Conservation (phyloP, 148 eudicot species). For the Rhododendron vialii region DNA sequence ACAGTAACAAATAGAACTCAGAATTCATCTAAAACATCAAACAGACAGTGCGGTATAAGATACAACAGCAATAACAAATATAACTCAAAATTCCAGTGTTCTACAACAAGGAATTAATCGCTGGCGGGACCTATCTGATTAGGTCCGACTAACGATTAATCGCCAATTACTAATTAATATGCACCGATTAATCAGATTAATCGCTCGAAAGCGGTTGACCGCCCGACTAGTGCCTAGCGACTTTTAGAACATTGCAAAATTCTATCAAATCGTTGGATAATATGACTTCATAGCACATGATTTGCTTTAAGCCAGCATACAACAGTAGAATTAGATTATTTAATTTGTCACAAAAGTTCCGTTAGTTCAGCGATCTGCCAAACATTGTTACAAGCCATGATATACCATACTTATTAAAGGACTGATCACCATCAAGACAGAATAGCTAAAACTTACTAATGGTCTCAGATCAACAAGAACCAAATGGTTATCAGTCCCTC, state of each 20-base stretch:
- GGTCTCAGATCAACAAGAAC: conserved; percentile 91
- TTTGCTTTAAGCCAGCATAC: neutral
- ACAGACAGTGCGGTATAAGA: neutral
- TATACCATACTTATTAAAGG: neutral
- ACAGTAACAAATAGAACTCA: neutral
- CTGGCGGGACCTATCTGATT: too few species aligned
- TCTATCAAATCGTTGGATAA: neutral
- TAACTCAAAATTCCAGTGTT: neutral
- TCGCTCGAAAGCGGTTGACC: too few species aligned
- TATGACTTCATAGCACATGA: neutral
- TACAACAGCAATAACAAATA: neutral
- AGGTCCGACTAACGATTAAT: too few species aligned
- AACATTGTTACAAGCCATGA: neutral
- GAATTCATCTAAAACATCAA: neutral
- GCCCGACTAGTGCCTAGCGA: too few species aligned
- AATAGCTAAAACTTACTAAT: conserved; percentile 37
- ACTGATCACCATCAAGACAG: neutral
- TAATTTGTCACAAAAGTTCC: neutral
- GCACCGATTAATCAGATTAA: too few species aligned
- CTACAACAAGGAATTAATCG: too few species aligned
- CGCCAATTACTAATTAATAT: too few species aligned
- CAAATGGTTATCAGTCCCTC: conserved; percentile 91
- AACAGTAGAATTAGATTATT: neutral
- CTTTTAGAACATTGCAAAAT: too few species aligned
- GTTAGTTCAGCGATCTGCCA: neutral